Conservation (phyloP, 2,329 filamentous ascomycete species). For the Penicillium sp. region DNA sequence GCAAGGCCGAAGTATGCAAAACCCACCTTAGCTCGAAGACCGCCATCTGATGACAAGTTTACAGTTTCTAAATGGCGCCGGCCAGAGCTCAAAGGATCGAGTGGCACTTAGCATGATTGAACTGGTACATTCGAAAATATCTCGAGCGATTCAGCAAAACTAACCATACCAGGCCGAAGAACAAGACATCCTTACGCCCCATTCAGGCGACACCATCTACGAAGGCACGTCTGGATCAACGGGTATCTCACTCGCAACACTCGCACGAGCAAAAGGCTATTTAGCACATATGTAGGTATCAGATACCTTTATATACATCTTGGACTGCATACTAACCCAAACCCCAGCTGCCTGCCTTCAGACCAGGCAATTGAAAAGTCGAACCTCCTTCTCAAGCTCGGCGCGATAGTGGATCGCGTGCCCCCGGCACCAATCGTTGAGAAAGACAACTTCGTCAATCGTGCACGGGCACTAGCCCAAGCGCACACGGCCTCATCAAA, state of each 20-base stretch:
- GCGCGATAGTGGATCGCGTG: constrained; percentile 88
- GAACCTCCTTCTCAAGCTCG: constrained; percentile 81
- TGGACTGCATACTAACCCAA: constrained; percentile 11
- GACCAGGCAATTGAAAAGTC: constrained; percentile 89
- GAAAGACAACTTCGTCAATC: constrained; percentile 89
- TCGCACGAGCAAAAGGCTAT: constrained; percentile 86
- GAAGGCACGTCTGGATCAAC: constrained; percentile 97
- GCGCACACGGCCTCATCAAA: constrained; percentile 61
- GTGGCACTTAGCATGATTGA: constrained; percentile 89
- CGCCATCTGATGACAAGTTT: constrained; percentile 1
- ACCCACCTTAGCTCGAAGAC: neutral
- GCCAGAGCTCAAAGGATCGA: constrained; percentile 89
- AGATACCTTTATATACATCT: neutral
- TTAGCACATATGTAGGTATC: constrained; percentile 72
- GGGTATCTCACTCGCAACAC: constrained; percentile 86
- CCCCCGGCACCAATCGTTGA: constrained; percentile 91
- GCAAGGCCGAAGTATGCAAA: constrained; percentile 75
- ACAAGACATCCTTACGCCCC: constrained; percentile 69
- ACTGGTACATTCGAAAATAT: constrained; percentile 41
- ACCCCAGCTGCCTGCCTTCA: constrained; percentile 76
- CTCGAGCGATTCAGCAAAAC: constrained; percentile 1
- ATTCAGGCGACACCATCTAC: constrained; percentile 90
- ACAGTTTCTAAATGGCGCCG: constrained; percentile 86
- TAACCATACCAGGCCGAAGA: constrained; percentile 64
- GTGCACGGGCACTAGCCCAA: constrained; percentile 71